phyloP scores from a whole-genome alignment of 257 asterid species.

The Solanum neorickii region DNA sequence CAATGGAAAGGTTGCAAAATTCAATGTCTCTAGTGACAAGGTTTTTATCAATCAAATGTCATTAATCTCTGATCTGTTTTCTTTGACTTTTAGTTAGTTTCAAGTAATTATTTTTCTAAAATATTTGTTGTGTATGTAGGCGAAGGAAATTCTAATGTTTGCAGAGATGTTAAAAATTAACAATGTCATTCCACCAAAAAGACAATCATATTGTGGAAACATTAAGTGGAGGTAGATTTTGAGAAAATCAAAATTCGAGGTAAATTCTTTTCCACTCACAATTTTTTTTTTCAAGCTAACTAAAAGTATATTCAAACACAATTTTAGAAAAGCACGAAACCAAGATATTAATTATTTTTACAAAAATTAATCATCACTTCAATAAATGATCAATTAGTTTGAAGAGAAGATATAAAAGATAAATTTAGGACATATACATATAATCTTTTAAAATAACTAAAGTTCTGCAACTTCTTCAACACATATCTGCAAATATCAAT shows the following conservation, averaged over 20 bases:
- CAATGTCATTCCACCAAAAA: not conserved
- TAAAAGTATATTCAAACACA: not conserved
- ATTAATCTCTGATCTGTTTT: not conserved
- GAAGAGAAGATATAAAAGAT: not conserved
- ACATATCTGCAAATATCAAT: no score
- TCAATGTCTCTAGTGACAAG: not conserved
- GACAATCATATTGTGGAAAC: not conserved
- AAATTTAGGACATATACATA: not conserved
- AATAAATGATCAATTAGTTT: not conserved
- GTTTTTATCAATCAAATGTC: not conserved
- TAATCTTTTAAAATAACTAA: not conserved
- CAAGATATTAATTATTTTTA: not conserved
- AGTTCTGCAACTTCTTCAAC: no score
- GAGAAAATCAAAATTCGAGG: not conserved
- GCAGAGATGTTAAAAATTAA: not conserved
- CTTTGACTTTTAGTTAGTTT: not conserved
- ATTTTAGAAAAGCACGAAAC: not conserved
- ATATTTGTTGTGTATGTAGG: not conserved
- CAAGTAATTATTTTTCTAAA: not conserved
- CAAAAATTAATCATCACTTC: not conserved
- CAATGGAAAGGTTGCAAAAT: not conserved
- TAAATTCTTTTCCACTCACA: not conserved
- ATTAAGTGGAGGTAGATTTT: not conserved
- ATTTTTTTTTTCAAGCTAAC: not conserved
- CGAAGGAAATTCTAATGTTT: not conserved